A percentile compares a stretch with the other conserved stretches of the same genome.
These are phyloP conservation scores for Nannizziopsis barbatae DNA, from an alignment of 2,329 filamentous ascomycete genomes.

Conservation along the genomic window DNA sequence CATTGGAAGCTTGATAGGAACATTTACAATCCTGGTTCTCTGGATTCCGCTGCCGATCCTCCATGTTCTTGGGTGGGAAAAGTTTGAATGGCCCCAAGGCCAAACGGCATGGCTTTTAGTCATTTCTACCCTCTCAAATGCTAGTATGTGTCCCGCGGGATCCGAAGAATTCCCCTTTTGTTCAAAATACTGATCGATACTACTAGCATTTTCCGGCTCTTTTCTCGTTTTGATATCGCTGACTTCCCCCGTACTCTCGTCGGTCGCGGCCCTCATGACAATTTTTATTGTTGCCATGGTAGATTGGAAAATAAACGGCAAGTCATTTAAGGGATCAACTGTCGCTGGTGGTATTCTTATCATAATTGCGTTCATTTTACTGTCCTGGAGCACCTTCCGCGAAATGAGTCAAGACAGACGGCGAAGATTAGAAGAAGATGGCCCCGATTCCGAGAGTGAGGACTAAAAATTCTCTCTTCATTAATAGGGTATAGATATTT, in stretches of 20 bases:
- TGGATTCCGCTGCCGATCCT: slow-evolving; percentile 87
- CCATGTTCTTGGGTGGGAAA: slow-evolving; percentile 66
- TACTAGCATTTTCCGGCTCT: slow-evolving; percentile 64
- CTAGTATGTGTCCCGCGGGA: slow-evolving; percentile 43
- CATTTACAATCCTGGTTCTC: slow-evolving; percentile 73
- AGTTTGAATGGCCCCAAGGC: slow-evolving; percentile 68
- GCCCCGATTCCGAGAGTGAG: slow-evolving; percentile 34
- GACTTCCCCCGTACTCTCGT: slow-evolving; percentile 83
- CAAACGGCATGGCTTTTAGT: slow-evolving; percentile 68
- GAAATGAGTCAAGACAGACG: slow-evolving; percentile 80
- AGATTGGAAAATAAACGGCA: slow-evolving; percentile 76
- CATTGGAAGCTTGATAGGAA: slow-evolving; percentile 76
- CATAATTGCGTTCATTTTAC: slow-evolving; percentile 70
- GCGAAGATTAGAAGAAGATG: slow-evolving; percentile 41
- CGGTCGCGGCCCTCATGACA: slow-evolving; percentile 82
- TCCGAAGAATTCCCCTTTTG: neutral
- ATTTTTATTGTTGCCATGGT: slow-evolving; percentile 93
- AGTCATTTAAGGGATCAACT: slow-evolving; percentile 61
- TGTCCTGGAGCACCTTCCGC: slow-evolving; percentile 83
- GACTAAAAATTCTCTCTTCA: slow-evolving; percentile 21
- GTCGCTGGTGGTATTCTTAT: slow-evolving; percentile 77
- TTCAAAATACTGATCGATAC: neutral
- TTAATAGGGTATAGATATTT: neutral
- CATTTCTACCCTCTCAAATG: slow-evolving; percentile 75
- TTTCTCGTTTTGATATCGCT: slow-evolving; percentile 89